Evolutionary conservation across 805 yeast genomes (phyloP).

Genomic region (Ogataea ramenticola): DNA sequence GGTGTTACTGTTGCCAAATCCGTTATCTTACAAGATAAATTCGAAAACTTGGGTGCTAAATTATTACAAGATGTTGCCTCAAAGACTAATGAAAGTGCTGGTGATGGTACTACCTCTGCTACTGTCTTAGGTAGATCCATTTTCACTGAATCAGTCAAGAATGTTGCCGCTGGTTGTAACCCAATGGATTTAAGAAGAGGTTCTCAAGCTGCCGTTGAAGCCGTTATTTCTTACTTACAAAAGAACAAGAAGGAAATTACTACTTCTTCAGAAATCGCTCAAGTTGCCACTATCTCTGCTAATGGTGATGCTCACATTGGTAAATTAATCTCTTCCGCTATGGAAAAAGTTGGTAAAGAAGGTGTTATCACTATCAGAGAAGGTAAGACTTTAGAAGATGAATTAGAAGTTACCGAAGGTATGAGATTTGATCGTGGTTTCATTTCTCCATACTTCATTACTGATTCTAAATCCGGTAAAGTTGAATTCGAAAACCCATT

Average conservation of each 20-base stretch:
- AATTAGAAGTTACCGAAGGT: constrained; percentile 95
- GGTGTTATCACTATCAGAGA: constrained; percentile 98
- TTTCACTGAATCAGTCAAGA: constrained; percentile 90
- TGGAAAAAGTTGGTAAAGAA: constrained; percentile 98
- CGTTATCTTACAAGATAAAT: constrained; percentile 75
- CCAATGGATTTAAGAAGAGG: constrained; percentile 98
- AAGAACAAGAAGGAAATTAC: constrained; percentile 88
- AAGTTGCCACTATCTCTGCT: constrained; percentile 96
- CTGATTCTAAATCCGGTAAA: constrained; percentile 87
- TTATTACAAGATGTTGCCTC: constrained; percentile 94
- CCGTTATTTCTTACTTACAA: constrained; percentile 79
- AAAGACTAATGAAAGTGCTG: constrained; percentile 95
- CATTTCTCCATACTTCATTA: constrained; percentile 94
- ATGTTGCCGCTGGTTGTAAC: constrained; percentile 98
- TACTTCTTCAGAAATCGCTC: constrained; percentile 91
- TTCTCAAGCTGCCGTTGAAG: constrained; percentile 93
- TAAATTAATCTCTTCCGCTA: constrained; percentile 82
- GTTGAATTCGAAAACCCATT: constrained; percentile 94
- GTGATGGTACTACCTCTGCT: constrained; percentile 98
- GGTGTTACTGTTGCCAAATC: constrained; percentile 96
- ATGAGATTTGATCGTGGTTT: constrained; percentile 97
- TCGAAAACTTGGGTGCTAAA: constrained; percentile 95
- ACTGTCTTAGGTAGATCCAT: constrained; percentile 94
- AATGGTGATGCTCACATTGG: constrained; percentile 95
- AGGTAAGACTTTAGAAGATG: constrained; percentile 95